phyloP scores from a whole-genome alignment of 345 rosid genomes.

The Microcos paniculata region DNA sequence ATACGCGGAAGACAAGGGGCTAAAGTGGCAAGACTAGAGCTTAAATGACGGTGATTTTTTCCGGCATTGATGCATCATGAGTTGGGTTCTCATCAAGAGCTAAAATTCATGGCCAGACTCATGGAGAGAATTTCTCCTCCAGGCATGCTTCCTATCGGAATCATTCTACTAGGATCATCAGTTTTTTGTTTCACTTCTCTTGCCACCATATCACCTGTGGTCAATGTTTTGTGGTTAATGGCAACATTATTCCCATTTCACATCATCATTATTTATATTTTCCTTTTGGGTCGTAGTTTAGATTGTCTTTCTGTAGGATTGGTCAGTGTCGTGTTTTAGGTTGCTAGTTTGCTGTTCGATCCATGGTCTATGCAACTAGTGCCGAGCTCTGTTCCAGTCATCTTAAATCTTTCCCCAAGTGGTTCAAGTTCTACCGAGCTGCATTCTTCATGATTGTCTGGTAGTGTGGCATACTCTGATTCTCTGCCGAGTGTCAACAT shows the following conservation, averaged over 20 bases:
- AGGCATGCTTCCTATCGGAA: background rate
- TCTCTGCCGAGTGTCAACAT: too few relatives aligned
- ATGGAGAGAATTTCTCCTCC: background rate
- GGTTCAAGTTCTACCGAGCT: background rate
- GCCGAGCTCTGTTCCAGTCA: background rate
- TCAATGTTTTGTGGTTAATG: background rate
- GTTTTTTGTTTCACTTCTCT: background rate
- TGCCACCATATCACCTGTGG: background rate
- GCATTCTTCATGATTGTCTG: background rate
- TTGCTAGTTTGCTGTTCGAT: background rate
- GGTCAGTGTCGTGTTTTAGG: background rate
- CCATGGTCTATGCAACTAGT: background rate
- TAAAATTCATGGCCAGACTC: background rate
- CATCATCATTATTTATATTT: background rate
- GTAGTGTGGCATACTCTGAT: background rate
- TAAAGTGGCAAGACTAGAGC: slow-evolving; percentile 5
- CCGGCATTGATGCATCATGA: background rate
- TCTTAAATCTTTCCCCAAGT: background rate
- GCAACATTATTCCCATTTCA: background rate
- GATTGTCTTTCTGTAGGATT: background rate
- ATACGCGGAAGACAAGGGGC: slow-evolving; percentile 9
- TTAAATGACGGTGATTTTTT: background rate
- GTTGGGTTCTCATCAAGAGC: background rate
- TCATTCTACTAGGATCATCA: too few relatives aligned
- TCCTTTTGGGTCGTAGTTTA: background rate